Evolutionary conservation across 2,329 filamentous ascomycete species (phyloP), one percentile per base, ranked within the genome.

Genomic region (Pseudogymnoascus sp.): DNA sequence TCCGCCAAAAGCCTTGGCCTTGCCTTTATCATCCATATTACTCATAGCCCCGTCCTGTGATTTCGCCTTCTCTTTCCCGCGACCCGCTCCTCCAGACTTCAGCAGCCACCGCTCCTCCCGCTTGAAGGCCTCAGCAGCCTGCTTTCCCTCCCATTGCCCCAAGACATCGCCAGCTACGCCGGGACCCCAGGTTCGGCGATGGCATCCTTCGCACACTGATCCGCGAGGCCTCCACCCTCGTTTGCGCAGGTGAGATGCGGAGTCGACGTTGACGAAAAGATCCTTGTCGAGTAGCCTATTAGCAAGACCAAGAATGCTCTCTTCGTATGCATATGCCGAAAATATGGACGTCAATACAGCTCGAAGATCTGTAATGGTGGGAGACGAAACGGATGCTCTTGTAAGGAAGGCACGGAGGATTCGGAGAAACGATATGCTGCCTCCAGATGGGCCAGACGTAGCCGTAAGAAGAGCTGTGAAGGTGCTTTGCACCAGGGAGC

Each of bases 321-420:
- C 90, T 74, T 99, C 95, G 73, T 97, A 97, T 0, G 92, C 88
- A 73, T 99, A 99, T 0, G 95, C 93, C 0, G 93, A 87, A 76
- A 99, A 97, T 63, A 99, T 93, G 11, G 93, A 95, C 0, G 86
- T 81, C 1, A 99, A 82, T 0, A 97, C 93, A 6, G 85, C 84
- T 50, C 95, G 88, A 2, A 99, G 82, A 72, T 97, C 92, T 1
- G 91, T 88, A 1, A 99, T 80, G 11, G 90, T 96, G 0, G 95
- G 93, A 0, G 92, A 96, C 16, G 88, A 86, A 24, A 85, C 82
- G 0, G 91, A 89, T 0, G 93, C 93, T 53, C 91, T 86, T 0
- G 89, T 86, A 31, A 99, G 84, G 74, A 99, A 99, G 5, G 90
- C 89, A 59, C 92, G 87, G 13, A 99, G 81, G 67, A 99, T 90